Evolutionary conservation across 176 grass and related monocot species (phyloP).

Genomic region (Triticum monococcum): DNA sequence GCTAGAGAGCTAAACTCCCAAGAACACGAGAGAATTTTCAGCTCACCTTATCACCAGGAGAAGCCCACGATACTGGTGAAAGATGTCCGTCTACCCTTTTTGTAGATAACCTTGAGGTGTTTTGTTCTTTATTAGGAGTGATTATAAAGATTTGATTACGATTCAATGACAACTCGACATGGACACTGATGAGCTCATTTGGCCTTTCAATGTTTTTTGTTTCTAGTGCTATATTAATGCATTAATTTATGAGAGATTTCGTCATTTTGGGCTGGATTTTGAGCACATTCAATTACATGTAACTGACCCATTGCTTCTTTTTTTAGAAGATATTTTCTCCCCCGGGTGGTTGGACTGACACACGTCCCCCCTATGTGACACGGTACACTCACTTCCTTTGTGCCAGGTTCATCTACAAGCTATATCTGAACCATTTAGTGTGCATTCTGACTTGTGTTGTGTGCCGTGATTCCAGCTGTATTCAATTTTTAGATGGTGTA

Average conservation of each 20-base stretch:
- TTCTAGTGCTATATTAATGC: conserved; percentile 12
- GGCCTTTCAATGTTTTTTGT: not conserved
- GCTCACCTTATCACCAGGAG: conserved; percentile 42
- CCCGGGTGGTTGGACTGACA: not conserved
- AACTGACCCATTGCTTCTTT: not conserved
- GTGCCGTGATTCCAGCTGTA: not conserved
- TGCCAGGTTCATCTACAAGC: not conserved
- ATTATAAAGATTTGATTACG: conserved; percentile 2
- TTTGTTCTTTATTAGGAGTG: not conserved
- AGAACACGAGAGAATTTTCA: conserved; percentile 38
- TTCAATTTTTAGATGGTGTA: not conserved
- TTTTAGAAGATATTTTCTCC: not conserved
- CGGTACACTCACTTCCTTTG: not conserved
- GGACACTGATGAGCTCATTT: not conserved
- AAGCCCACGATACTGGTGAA: conserved; percentile 23
- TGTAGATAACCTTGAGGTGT: not conserved
- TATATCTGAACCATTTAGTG: not conserved
- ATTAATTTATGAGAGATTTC: conserved; percentile 16
- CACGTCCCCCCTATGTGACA: not conserved
- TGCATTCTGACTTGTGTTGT: not conserved
- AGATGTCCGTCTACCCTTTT: not conserved
- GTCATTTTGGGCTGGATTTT: conserved; percentile 13
- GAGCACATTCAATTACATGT: conserved; percentile 22
- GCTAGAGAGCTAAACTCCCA: conserved; percentile 6
- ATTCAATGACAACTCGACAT: conserved; percentile 13